Evolutionary conservation across 345 rosid genomes (phyloP).

Genomic region (Mangifera indica): DNA sequence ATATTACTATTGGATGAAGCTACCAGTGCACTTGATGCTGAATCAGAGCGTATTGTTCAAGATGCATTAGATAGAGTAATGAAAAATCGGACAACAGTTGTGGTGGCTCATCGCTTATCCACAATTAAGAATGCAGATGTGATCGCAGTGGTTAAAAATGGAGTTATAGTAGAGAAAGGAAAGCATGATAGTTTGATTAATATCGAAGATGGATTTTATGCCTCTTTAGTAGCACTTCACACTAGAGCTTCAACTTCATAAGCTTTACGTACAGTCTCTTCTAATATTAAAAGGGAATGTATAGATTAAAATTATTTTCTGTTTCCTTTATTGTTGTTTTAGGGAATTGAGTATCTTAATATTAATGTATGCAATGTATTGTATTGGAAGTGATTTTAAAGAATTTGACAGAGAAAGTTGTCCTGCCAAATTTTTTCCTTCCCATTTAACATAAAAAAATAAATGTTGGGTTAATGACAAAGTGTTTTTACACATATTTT

Average conservation of each 20-base stretch:
- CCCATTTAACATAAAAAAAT: too few species aligned
- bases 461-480: too few species aligned
- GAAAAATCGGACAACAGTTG: slow-evolving; percentile 47
- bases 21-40: slow-evolving; percentile 60
- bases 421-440: too few species aligned
- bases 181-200: slow-evolving; percentile 48
- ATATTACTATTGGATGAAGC: slow-evolving; percentile 58
- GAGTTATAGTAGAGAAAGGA: slow-evolving; percentile 56
- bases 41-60: slow-evolving; percentile 51
- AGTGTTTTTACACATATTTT: too few species aligned
- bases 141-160: slow-evolving; percentile 56
- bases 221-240: slow-evolving; percentile 51
- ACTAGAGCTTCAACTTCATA: slow-evolving; percentile 29
- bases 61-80: slow-evolving; percentile 49
- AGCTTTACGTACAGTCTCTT: neutral
- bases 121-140: slow-evolving; percentile 60
- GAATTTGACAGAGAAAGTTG: neutral
- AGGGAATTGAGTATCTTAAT: neutral
- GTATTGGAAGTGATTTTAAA: neutral
- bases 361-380: neutral
- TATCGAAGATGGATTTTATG: slow-evolving; percentile 37
- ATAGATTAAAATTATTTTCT: neutral
- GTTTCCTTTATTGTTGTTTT: neutral
- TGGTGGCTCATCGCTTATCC: slow-evolving; percentile 60
- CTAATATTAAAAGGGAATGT: neutral